Conservation (phyloP, 2,329 filamentous ascomycete species). For the Fusarium musae region DNA sequence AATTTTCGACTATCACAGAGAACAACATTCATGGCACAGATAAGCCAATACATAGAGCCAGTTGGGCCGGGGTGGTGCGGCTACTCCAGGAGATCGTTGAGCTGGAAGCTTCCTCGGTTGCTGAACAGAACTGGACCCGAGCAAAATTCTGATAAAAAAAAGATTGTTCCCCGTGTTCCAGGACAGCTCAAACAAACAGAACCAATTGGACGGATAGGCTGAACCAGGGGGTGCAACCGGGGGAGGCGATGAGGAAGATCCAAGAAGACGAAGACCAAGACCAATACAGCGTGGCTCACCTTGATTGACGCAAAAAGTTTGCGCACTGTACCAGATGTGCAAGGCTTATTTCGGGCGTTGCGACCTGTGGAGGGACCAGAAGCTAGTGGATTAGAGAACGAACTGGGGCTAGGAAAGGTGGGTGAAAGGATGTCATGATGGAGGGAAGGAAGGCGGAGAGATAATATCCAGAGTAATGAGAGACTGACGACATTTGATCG, state of each 20-base stretch:
- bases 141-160: slow-evolving; percentile 11
- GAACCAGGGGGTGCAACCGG: slow-evolving; percentile 31
- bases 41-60: not conserved
- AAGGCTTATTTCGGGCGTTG: slow-evolving; percentile 31
- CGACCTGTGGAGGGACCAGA: slow-evolving; percentile 13
- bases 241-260: slow-evolving; percentile 34
- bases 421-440: slow-evolving; percentile 39
- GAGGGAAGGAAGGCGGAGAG: slow-evolving; percentile 34
- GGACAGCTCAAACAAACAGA: slow-evolving; percentile 18
- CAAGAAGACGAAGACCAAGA: slow-evolving; percentile 29
- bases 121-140: slow-evolving; percentile 8
- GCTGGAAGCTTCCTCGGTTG: slow-evolving; percentile 15
- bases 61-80: not conserved
- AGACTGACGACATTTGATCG: slow-evolving; percentile 26
- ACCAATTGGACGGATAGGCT: slow-evolving; percentile 37
- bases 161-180: slow-evolving; percentile 14
- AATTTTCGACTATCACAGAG: slow-evolving; percentile 15
- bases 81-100: slow-evolving; percentile 10
- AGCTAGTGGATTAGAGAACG: slow-evolving; percentile 28
- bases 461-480: not conserved
- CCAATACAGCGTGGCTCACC: slow-evolving; percentile 33
- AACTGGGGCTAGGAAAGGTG: slow-evolving; percentile 34
- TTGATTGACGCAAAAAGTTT: slow-evolving; percentile 5
- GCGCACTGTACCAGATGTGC: slow-evolving; percentile 28
- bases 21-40: slow-evolving; percentile 5